These are phyloP conservation scores for Orbilia oligospora DNA, from an alignment of 2,329 filamentous ascomycete genomes.

Conservation along the genomic window DNA sequence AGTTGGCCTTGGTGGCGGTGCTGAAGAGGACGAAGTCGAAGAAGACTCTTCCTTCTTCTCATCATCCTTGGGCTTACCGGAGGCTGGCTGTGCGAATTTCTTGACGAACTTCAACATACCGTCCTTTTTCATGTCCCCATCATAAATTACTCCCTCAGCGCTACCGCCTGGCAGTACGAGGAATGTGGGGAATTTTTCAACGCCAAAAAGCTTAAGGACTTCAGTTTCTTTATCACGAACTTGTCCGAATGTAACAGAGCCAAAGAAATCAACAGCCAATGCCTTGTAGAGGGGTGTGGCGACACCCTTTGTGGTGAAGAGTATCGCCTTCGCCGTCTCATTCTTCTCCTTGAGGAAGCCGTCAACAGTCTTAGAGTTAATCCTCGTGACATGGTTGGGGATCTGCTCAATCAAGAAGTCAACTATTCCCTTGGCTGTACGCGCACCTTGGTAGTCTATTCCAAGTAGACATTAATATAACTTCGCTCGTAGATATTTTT, in stretches of 20 bases:
- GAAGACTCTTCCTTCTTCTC: constrained; percentile 68
- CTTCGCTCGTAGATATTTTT: not conserved
- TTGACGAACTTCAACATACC: constrained; percentile 85
- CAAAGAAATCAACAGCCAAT: constrained; percentile 91
- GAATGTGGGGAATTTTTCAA: constrained; percentile 83
- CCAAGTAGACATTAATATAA: not conserved
- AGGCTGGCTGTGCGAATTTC: constrained; percentile 81
- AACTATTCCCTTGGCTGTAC: constrained; percentile 87
- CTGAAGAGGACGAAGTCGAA: constrained; percentile 53
- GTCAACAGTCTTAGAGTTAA: constrained; percentile 80
- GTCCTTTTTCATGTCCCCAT: constrained; percentile 88
- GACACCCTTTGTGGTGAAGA: constrained; percentile 94
- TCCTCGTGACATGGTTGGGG: constrained; percentile 87
- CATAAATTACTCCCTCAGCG: constrained; percentile 79
- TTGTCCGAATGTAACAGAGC: constrained; percentile 83
- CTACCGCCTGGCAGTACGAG: constrained; percentile 82
- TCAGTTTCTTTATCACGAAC: constrained; percentile 84
- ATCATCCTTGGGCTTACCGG: constrained; percentile 67
- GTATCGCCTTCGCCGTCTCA: constrained; percentile 83
- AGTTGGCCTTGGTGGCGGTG: constrained; percentile 68
- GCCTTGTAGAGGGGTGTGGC: constrained; percentile 86
- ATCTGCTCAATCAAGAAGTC: constrained; percentile 89
- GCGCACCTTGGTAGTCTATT: constrained; percentile 84
- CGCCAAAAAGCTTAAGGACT: constrained; percentile 79
- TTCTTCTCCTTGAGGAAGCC: constrained; percentile 79